A percentile compares a stretch with the other conserved stretches of the same genome.
phyloP scores from a whole-genome alignment of 2,329 filamentous ascomycete species.

The Didymella sp. region DNA sequence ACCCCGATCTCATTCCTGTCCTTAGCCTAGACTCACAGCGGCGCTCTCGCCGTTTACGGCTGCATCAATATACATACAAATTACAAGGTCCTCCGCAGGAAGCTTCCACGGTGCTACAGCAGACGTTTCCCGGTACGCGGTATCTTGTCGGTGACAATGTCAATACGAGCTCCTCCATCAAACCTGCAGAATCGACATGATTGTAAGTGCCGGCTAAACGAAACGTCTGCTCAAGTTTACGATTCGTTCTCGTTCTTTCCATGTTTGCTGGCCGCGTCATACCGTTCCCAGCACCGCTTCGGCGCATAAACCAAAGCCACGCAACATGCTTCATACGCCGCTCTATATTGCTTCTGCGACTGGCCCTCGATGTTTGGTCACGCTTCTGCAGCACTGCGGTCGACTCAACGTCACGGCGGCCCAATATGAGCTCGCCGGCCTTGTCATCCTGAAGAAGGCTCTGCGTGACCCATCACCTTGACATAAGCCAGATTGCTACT shows the following conservation, averaged over 20 bases:
- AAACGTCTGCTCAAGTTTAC: neutral
- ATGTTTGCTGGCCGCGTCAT: slow-evolving; percentile 4
- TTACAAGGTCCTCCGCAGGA: slow-evolving; percentile 12
- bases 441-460: slow-evolving; percentile 2
- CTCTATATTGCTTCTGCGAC: slow-evolving; percentile 8
- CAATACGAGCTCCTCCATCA: slow-evolving; percentile 4
- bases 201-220: neutral
- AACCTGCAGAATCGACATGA: neutral
- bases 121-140: slow-evolving; percentile 4
- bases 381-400: neutral
- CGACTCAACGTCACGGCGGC: neutral
- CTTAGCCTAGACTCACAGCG: slow-evolving; percentile 8
- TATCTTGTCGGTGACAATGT: slow-evolving; percentile 8
- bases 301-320: slow-evolving; percentile 6
- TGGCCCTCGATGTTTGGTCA: slow-evolving; percentile 1
- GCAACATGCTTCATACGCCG: slow-evolving; percentile 1
- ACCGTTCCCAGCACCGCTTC: neutral
- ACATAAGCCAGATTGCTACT: slow-evolving; percentile 6
- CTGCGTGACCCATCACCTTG: slow-evolving; percentile 8
- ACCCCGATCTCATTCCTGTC: slow-evolving; percentile 18
- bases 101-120: slow-evolving; percentile 3
- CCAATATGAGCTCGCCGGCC: neutral
- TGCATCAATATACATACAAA: slow-evolving; percentile 26
- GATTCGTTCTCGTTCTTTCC: slow-evolving; percentile 2
- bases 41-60: slow-evolving; percentile 20